Percentiles rank a stretch among this genome's conserved stretches.
phyloP scores from a whole-genome alignment of 306 rosid species.

The Ziziphus jujuba region DNA sequence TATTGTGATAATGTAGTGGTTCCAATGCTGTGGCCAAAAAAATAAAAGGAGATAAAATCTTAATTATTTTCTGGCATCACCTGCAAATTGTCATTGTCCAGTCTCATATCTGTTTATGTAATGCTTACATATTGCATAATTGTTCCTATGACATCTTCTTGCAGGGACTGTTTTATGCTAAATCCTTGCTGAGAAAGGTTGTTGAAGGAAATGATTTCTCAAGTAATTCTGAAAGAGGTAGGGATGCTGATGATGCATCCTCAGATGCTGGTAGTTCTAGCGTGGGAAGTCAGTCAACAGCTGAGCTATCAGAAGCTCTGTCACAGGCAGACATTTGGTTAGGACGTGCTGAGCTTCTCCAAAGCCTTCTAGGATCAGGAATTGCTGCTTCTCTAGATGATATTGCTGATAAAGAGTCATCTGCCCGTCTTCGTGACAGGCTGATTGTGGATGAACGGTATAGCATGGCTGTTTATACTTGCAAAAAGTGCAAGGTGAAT shows the following conservation, averaged over 20 bases:
- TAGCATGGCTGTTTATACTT: conserved; percentile 97
- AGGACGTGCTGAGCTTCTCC: conserved; percentile 93
- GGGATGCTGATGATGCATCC: conserved; percentile 84
- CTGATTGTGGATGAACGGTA: conserved; percentile 83
- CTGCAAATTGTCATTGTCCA: conserved; percentile 2
- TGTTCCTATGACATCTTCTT: conserved; percentile 20
- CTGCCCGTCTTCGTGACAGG: conserved; percentile 91
- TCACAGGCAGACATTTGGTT: conserved; percentile 82
- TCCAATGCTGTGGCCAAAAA: neutral
- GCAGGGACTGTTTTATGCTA: conserved; percentile 86
- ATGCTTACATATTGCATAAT: conserved; percentile 9
- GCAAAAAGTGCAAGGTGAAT: conserved; percentile 94
- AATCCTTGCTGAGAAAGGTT: conserved; percentile 85
- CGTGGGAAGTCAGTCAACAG: conserved; percentile 87
- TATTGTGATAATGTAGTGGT: neutral
- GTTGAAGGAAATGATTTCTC: conserved; percentile 67
- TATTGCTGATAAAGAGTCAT: conserved; percentile 88
- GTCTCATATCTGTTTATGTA: conserved; percentile 19
- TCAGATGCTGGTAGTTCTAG: conserved; percentile 99
- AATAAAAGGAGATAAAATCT: neutral
- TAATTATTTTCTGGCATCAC: conserved; percentile 3
- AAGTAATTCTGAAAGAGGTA: conserved; percentile 67
- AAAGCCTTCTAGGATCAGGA: conserved; percentile 94
- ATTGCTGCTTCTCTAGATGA: conserved; percentile 97
- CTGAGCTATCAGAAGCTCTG: conserved; percentile 78